phyloP scores from a whole-genome alignment of 1,284 basidiomycete species.

The Rugosomyces carneus region DNA sequence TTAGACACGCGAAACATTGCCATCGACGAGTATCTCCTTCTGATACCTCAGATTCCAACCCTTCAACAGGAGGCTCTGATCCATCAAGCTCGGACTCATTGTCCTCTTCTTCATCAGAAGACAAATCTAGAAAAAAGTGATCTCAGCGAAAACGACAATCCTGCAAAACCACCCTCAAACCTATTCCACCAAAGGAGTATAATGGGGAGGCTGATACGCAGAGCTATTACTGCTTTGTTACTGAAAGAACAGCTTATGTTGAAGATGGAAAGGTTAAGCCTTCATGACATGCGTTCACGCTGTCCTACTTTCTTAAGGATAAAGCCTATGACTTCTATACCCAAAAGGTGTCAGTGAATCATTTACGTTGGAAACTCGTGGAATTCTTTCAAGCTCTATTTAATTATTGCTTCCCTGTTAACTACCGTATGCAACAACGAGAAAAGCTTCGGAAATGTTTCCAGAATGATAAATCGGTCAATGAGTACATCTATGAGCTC shows the following conservation, averaged over 20 bases:
- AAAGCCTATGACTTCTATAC: constrained; percentile 35
- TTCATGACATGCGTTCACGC: constrained; percentile 19
- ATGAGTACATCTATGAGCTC: constrained; percentile 26
- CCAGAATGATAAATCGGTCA: constrained; percentile 21
- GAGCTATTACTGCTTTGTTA: constrained; percentile 24
- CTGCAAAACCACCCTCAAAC: constrained; percentile 11
- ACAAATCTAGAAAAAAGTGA: neutral
- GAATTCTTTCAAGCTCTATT: constrained; percentile 33
- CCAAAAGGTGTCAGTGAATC: constrained; percentile 23
- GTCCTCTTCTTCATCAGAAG: no score
- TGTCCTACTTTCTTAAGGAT: constrained; percentile 25
- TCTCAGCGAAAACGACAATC: neutral
- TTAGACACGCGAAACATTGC: no score
- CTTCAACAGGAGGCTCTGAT: no score
- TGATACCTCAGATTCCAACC: no score
- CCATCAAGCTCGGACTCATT: no score
- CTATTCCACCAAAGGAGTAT: constrained; percentile 24
- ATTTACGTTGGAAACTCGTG: constrained; percentile 21
- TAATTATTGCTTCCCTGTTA: constrained; percentile 27
- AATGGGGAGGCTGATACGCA: constrained; percentile 22
- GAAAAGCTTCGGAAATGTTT: constrained; percentile 18
- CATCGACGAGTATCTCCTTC: no score
- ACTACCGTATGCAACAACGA: constrained; percentile 3
- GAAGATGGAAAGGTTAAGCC: constrained; percentile 19
- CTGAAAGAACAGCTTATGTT: constrained; percentile 25